A percentile compares a stretch with the other conserved stretches of the same genome.
These are phyloP conservation scores for Solanum pimpinellifolium DNA, from an alignment of 257 asterid genomes.

Conservation along the genomic window DNA sequence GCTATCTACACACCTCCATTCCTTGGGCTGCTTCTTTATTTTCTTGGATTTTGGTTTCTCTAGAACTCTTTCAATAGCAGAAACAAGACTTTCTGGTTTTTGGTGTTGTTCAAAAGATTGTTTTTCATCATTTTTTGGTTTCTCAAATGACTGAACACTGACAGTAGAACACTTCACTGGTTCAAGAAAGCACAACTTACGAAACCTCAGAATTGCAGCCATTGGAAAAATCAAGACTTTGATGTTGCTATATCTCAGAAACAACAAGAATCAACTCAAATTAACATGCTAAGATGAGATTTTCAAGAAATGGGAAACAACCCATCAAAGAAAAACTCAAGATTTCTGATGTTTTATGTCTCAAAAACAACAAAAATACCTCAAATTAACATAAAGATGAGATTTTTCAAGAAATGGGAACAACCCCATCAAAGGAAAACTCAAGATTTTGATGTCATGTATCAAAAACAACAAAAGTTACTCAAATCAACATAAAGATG, in stretches of 20 bases:
- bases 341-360: not conserved
- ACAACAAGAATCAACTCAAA: not conserved
- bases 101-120: not conserved
- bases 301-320: not conserved
- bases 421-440: not conserved
- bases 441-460: not conserved
- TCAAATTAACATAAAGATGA: not conserved
- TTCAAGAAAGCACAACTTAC: slow-evolving; percentile 52
- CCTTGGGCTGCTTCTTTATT: slow-evolving; percentile 17
- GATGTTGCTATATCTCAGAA: not conserved
- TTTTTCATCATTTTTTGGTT: slow-evolving; percentile 2
- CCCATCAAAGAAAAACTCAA: not conserved
- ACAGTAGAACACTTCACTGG: slow-evolving; percentile 20
- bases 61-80: not conserved
- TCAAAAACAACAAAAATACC: not conserved
- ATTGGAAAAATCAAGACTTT: not conserved
- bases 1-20: slow-evolving; percentile 55
- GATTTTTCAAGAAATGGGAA: not conserved
- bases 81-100: not conserved
- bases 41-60: not conserved
- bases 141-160: slow-evolving; percentile 6
- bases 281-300: not conserved
- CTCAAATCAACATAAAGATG: not conserved
- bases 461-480: not conserved
- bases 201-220: slow-evolving; percentile 56